Evolutionary conservation across 768 basidiomycete species (phyloP).

Genomic region (Russula abietina): DNA sequence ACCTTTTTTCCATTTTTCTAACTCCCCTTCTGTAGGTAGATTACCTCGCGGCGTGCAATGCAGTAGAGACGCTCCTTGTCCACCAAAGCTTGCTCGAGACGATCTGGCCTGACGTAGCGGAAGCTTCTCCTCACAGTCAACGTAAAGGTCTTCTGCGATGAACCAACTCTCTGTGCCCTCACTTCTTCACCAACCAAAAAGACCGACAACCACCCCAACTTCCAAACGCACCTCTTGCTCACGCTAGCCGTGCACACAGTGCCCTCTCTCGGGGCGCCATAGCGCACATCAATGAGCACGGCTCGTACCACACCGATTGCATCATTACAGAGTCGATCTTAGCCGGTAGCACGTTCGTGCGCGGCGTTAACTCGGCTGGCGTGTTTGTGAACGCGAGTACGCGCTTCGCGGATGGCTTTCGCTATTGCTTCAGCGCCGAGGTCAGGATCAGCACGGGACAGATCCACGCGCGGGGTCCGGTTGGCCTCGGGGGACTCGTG

Average conservation of each 20-base stretch:
- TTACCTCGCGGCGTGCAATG: constrained; percentile 95
- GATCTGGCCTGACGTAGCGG: constrained; percentile 82
- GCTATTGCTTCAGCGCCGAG: constrained; percentile 96
- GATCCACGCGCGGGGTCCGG: constrained; percentile 94
- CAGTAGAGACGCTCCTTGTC: constrained; percentile 83
- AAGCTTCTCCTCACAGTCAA: constrained; percentile 58
- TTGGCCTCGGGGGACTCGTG: constrained; percentile 87
- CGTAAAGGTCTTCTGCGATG: constrained; percentile 79
- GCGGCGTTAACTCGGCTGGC: constrained; percentile 86
- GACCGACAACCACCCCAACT: constrained; percentile 15
- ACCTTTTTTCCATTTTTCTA: background rate
- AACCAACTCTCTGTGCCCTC: constrained; percentile 53
- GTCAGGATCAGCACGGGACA: constrained; percentile 96
- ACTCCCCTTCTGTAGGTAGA: constrained; percentile 50
- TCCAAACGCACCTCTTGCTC: constrained; percentile 78
- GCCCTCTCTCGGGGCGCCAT: constrained; percentile 65
- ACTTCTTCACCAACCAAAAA: constrained; percentile 18
- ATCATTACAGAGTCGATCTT: constrained; percentile 79
- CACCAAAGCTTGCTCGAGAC: too few species aligned
- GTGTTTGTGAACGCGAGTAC: constrained; percentile 95
- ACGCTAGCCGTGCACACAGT: constrained; percentile 76
- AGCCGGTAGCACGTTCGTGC: constrained; percentile 67
- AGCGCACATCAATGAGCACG: constrained; percentile 84
- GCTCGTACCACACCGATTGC: constrained; percentile 91
- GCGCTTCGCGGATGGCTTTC: constrained; percentile 92